Percentiles rank a stretch among this genome's conserved stretches.
Evolutionary conservation across 73 alveolate species (phyloP).

Genomic region (Breviolum minutum): DNA sequence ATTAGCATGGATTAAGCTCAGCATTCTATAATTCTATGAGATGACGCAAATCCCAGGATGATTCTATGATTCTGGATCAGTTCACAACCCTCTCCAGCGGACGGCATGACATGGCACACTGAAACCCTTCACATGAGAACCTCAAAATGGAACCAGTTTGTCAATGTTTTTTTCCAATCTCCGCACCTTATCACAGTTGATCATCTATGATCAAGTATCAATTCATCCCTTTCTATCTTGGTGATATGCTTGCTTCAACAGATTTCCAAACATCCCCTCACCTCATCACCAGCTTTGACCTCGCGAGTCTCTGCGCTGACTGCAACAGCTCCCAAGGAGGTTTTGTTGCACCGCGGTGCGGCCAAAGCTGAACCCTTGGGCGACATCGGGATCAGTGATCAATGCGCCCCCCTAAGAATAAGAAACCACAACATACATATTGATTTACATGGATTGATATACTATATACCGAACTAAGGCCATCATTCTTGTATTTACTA

Average conservation of each 20-base stretch:
- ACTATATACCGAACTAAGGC: too few species aligned
- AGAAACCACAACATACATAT: too few species aligned
- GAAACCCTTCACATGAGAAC: too few species aligned
- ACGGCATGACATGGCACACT: background rate
- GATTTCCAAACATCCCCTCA: background rate
- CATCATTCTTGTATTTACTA: too few species aligned
- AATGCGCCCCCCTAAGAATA: too few species aligned
- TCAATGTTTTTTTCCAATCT: background rate
- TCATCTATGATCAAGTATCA: too few species aligned
- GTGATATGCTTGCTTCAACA: background rate
- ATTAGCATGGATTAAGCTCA: background rate
- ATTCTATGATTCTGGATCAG: background rate
- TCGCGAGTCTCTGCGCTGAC: constrained; percentile 6
- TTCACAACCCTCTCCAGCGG: background rate
- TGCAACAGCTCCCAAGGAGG: background rate
- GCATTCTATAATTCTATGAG: background rate
- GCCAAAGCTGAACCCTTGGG: too few species aligned
- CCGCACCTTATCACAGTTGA: too few species aligned
- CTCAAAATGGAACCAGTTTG: too few species aligned
- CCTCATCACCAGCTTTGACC: constrained; percentile 18
- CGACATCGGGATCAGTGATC: too few species aligned
- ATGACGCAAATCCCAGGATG: background rate
- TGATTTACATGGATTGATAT: too few species aligned
- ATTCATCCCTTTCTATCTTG: background rate
- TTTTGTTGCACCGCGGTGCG: too few species aligned